These are phyloP conservation scores for Glonium stellatum DNA, from an alignment of 495 filamentous ascomycete genomes.

Conservation along the genomic window DNA sequence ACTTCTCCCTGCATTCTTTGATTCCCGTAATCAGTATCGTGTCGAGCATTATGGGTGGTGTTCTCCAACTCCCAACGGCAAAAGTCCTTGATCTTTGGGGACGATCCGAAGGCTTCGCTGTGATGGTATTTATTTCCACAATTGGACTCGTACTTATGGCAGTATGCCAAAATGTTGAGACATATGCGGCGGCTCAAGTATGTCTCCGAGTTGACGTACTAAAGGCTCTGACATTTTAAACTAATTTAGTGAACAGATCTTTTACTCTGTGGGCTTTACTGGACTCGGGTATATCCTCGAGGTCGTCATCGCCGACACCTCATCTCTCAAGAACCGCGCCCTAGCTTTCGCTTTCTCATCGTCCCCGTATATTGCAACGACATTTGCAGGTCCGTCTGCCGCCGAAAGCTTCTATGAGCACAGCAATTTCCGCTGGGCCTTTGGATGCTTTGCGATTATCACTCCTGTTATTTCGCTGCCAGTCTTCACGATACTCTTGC, in stretches of 20 bases:
- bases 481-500: constrained; percentile 17
- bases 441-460: constrained; percentile 31
- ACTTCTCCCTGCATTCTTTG: constrained; percentile 31
- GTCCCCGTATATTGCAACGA: constrained; percentile 28
- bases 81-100: constrained; percentile 63
- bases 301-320: constrained; percentile 31
- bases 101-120: constrained; percentile 45
- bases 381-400: constrained; percentile 17
- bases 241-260: too few species aligned
- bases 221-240: too few species aligned
- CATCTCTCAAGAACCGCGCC: constrained; percentile 22
- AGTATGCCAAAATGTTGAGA: constrained; percentile 40
- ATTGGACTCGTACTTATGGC: constrained; percentile 46
- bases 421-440: constrained; percentile 30
- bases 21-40: constrained; percentile 35
- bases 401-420: constrained; percentile 21
- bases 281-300: constrained; percentile 19
- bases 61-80: constrained; percentile 54
- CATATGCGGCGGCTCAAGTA: constrained; percentile 45
- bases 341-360: constrained; percentile 25
- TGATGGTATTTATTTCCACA: constrained; percentile 37
- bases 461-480: constrained; percentile 22
- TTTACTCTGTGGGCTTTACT: constrained; percentile 48
- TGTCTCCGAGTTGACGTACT: too few species aligned
- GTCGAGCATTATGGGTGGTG: constrained; percentile 53